Evolutionary conservation across 306 rosid species (phyloP).

Genomic region (Cajanus cajan): DNA sequence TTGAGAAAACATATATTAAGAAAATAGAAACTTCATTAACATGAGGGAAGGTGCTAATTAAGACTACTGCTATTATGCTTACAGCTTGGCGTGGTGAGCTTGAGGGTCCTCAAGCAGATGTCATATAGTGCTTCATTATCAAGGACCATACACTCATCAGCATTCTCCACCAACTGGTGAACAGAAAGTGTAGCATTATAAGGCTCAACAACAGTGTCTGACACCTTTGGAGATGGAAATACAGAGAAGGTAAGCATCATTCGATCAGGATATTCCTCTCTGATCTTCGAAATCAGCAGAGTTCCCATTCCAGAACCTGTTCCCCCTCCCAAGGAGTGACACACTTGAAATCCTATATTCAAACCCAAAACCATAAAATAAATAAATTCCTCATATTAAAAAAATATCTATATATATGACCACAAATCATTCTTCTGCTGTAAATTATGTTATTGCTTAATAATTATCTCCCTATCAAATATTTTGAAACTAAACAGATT

Average conservation of each 20-base stretch:
- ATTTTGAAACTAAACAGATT: neutral
- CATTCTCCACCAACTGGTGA: slow-evolving; percentile 75
- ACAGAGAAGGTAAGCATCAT: slow-evolving; percentile 79
- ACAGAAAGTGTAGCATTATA: slow-evolving; percentile 80
- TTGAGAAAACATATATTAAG: neutral
- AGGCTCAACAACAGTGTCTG: slow-evolving; percentile 83
- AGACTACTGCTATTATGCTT: slow-evolving; percentile 4
- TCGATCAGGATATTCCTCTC: slow-evolving; percentile 74
- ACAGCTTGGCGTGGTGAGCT: slow-evolving; percentile 65
- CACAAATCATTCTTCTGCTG: too few species aligned
- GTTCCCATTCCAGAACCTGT: slow-evolving; percentile 95
- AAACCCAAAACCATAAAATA: neutral
- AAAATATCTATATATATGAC: too few species aligned
- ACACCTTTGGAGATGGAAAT: slow-evolving; percentile 49
- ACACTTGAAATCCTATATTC: slow-evolving; percentile 67
- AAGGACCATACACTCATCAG: slow-evolving; percentile 66
- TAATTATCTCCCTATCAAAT: neutral
- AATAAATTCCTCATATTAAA: neutral
- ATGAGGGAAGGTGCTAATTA: neutral
- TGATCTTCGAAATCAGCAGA: slow-evolving; percentile 72
- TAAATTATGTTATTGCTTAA: neutral
- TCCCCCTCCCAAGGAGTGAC: slow-evolving; percentile 88
- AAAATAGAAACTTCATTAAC: neutral
- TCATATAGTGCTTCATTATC: slow-evolving; percentile 15
- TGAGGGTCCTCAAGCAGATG: slow-evolving; percentile 35